These are phyloP conservation scores for Porphyrellus cyaneotinctus DNA, from an alignment of 768 basidiomycete species.

Conservation along the genomic window DNA sequence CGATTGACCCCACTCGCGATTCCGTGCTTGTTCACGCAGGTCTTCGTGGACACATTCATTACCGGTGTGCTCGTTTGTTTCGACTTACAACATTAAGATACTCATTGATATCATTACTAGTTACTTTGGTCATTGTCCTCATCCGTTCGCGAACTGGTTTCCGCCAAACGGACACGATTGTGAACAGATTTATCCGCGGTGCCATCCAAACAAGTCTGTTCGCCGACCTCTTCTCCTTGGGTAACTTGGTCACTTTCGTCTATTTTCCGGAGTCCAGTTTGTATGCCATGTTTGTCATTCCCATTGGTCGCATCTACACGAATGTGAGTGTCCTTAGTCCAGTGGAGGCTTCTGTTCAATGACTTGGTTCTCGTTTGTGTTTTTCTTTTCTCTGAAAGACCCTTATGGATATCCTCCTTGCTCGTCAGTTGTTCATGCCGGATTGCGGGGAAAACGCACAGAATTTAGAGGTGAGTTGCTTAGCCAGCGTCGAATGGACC, in stretches of 20 bases:
- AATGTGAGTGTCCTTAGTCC: slow-evolving; percentile 34
- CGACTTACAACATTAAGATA: neutral
- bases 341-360: neutral
- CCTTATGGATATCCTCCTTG: slow-evolving; percentile 10
- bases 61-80: slow-evolving; percentile 30
- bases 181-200: slow-evolving; percentile 5
- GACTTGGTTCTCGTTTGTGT: neutral
- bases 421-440: slow-evolving; percentile 5
- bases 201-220: slow-evolving; percentile 5
- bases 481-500: too few relatives aligned
- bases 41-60: slow-evolving; percentile 41
- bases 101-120: slow-evolving; percentile 5
- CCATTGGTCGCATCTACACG: slow-evolving; percentile 42
- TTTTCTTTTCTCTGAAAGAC: slow-evolving; percentile 7
- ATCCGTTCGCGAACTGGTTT: slow-evolving; percentile 44
- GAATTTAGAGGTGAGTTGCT: neutral
- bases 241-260: slow-evolving; percentile 40
- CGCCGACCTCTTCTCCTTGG: neutral
- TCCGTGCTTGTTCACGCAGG: slow-evolving; percentile 46
- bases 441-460: neutral
- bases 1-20: slow-evolving; percentile 41
- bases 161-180: slow-evolving; percentile 45
- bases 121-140: slow-evolving; percentile 2
- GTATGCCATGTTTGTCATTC: slow-evolving; percentile 38
- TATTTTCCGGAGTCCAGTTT: slow-evolving; percentile 27